Base-by-base conservation (phyloP, 306 rosid genomes). In the Alnus glutinosa region DNA sequence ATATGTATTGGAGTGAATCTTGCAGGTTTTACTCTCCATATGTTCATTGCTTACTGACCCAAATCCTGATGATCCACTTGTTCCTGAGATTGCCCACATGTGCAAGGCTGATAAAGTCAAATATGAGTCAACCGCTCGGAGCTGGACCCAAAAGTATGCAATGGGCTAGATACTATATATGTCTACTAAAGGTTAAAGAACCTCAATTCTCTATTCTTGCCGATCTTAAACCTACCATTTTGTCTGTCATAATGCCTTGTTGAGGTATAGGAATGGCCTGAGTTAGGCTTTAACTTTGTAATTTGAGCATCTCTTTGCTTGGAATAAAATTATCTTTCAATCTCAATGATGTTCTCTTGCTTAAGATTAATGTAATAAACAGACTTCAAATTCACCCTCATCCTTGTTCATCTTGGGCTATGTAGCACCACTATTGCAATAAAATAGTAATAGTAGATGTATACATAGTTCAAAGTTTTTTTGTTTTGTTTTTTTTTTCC, bases 71-170 rank as follows among this genome's bases (percentile, higher is more conserved):
- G 98, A 94, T 79, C 98, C 98, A 18, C 88, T 94, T 50, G 97
- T 92, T 30, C 97, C 97, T 6, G 98, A 94, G 75, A 91, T 94
- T 66, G 97, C 98, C 88, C 97, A 89, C 78, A 91, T 89, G 93
- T 94, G 90, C 87, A 94, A 89, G 89, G 71, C 50, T 34, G 98
- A 94, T 85, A 94, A 83, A 78, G 19, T 75, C 71, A 94, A 86
- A 71, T 94, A 92, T 46, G 98, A 92, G 83, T 89, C 89, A 15
- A 88, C 91, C 14, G 97, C 98, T 67, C 89, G 95, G 83, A 89
- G 91, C 86, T 94, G 97, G 97, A 94, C 98, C 23, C 95, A 92
- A 34, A 94, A 92, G 86, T 92, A 86, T 80, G 98, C 97, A 76
- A 94, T 88, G 97, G 93, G 89, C 78, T 86, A 78, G 84, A 48